Percentiles rank a stretch among this genome's conserved stretches.
These are phyloP conservation scores for Pyrenophora tritici-repentis DNA, from an alignment of 2,329 filamentous ascomycete genomes.

Conservation along the genomic window DNA sequence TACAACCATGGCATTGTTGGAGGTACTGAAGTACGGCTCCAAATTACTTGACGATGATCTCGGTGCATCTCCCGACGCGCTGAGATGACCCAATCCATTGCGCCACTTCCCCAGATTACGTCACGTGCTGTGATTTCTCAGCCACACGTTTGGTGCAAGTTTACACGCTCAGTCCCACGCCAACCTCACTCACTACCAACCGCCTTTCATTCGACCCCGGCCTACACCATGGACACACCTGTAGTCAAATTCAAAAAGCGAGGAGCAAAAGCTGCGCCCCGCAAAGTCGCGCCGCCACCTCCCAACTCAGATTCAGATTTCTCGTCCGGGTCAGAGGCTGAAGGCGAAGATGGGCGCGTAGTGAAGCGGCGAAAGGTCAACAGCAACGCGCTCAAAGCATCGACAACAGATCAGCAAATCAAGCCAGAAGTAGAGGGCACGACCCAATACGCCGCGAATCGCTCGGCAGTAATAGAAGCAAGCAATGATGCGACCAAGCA, in stretches of 20 bases:
- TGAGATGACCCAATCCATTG: neutral
- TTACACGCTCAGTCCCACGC: conserved; percentile 16
- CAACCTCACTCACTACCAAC: neutral
- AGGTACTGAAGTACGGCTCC: neutral
- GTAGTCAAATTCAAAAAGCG: conserved; percentile 85
- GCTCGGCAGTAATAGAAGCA: conserved; percentile 64
- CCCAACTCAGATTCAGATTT: conserved; percentile 61
- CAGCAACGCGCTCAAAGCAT: conserved; percentile 67
- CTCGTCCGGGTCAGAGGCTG: conserved; percentile 75
- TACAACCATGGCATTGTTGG: neutral
- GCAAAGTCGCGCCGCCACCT: conserved; percentile 83
- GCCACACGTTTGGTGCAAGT: conserved; percentile 32
- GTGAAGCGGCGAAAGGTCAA: conserved; percentile 80
- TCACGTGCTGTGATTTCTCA: conserved; percentile 27
- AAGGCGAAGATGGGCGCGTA: conserved; percentile 66
- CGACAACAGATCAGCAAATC: conserved; percentile 59
- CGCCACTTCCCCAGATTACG: conserved; percentile 18
- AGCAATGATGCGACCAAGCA: conserved; percentile 89
- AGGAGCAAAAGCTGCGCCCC: conserved; percentile 73
- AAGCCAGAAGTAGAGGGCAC: conserved; percentile 49
- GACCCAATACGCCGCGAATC: conserved; percentile 65
- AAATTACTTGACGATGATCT: neutral
- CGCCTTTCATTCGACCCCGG: neutral
- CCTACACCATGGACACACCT: conserved; percentile 51
- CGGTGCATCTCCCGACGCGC: neutral